Conservation (phyloP, 257 asterid genomes). For the Voacanga thouarsii region DNA sequence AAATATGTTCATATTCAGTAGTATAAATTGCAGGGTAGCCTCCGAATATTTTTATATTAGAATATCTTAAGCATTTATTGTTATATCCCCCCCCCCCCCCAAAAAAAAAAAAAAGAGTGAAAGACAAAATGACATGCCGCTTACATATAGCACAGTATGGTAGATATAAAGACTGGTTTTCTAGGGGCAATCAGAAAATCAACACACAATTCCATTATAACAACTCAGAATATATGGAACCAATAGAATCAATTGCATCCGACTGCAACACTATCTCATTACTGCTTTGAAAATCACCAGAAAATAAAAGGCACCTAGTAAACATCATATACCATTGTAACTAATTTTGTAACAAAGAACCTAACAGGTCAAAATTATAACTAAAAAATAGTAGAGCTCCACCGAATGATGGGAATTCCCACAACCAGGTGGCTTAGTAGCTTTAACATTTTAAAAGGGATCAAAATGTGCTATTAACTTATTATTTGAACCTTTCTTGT, state of each 20-base stretch:
- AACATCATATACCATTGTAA: background rate
- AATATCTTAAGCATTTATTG: background rate
- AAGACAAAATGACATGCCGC: background rate
- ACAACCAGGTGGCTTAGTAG: background rate
- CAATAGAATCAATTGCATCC: background rate
- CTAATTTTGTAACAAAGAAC: background rate
- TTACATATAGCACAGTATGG: background rate
- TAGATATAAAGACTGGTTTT: background rate
- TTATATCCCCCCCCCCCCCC: background rate
- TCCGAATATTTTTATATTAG: background rate
- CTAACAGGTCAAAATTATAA: background rate
- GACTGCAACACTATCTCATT: background rate
- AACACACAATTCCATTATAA: background rate
- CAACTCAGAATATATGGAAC: background rate
- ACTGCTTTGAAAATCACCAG: background rate
- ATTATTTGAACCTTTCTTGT: conserved; percentile 79
- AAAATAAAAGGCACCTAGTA: background rate
- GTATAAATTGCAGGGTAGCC: background rate
- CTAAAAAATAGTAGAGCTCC: background rate
- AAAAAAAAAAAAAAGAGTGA: too few relatives aligned
- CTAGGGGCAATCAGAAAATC: background rate
- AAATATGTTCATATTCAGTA: background rate
- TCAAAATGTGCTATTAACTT: background rate
- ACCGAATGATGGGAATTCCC: background rate
- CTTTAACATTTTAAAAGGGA: background rate